Evolutionary conservation across 306 rosid genomes (phyloP).

Genomic region (Echinosophora koreensis): DNA sequence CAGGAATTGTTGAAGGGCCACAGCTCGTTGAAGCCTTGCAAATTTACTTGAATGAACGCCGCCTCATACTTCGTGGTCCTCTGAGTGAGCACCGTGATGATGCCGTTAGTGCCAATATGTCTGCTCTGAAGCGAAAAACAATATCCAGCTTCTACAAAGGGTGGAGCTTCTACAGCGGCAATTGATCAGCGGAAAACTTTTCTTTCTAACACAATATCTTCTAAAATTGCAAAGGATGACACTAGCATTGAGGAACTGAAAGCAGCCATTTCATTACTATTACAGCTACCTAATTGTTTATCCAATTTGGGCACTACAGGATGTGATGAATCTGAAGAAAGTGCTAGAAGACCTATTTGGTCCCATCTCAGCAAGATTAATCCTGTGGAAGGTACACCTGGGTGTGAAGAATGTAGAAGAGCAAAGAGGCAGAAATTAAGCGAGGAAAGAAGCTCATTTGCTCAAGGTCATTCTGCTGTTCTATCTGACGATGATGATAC

Average conservation of each 20-base stretch:
- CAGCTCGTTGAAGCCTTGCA: conserved; percentile 71
- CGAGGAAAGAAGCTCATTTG: conserved; percentile 71
- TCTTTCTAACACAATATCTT: conserved; percentile 46
- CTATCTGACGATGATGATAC: conserved; percentile 76
- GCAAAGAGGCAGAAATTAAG: conserved; percentile 81
- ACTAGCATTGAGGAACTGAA: conserved; percentile 75
- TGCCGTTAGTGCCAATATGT: conserved; percentile 43
- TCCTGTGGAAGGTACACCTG: conserved; percentile 76
- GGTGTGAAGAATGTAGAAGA: conserved; percentile 95
- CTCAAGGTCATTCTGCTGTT: conserved; percentile 63
- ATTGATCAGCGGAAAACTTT: conserved; percentile 59
- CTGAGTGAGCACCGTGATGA: conserved; percentile 49
- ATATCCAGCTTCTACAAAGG: conserved; percentile 59
- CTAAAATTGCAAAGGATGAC: conserved; percentile 60
- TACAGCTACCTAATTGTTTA: conserved; percentile 70
- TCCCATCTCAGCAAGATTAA: conserved; percentile 65
- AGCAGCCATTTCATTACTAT: conserved; percentile 66
- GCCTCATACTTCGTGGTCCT: conserved; percentile 69
- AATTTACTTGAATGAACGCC: conserved; percentile 79
- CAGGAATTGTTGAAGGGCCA: conserved; percentile 66
- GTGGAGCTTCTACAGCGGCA: conserved; percentile 55
- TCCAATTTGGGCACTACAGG: conserved; percentile 54
- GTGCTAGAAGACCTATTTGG: conserved; percentile 61
- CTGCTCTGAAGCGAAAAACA: conserved; percentile 59
- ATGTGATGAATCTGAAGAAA: conserved; percentile 67